phyloP scores from a whole-genome alignment of 2,329 filamentous ascomycete species.

The Ophidiomyces ophidiicola region DNA sequence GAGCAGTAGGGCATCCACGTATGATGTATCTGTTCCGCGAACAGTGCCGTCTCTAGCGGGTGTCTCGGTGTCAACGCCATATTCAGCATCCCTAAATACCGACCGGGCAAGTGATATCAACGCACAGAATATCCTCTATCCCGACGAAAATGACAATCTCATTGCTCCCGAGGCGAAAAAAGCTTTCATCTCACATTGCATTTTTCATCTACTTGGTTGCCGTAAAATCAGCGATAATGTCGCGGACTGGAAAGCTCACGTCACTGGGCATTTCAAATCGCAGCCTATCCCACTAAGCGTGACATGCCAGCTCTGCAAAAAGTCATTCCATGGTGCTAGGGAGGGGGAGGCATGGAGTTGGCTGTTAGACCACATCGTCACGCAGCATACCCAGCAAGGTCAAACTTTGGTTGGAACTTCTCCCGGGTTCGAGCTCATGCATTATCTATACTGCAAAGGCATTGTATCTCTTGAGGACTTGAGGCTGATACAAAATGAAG shows the following conservation, averaged over 20 bases:
- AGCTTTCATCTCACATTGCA: constrained; percentile 20
- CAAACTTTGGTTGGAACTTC: constrained; percentile 31
- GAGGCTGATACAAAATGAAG: constrained; percentile 29
- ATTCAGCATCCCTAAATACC: constrained; percentile 25
- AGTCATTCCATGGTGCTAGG: constrained; percentile 11
- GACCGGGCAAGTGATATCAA: constrained; percentile 18
- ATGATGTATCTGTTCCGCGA: constrained; percentile 17
- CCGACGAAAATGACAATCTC: constrained; percentile 23
- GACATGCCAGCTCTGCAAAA: constrained; percentile 34
- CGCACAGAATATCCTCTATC: constrained; percentile 20
- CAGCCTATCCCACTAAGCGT: constrained; percentile 30
- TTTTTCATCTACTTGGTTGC: constrained; percentile 37
- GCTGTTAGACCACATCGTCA: constrained; percentile 33
- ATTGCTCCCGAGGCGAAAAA: constrained; percentile 16
- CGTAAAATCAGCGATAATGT: constrained; percentile 29
- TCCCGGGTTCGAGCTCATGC: constrained; percentile 36
- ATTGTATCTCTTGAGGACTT: constrained; percentile 35
- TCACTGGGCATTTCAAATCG: constrained; percentile 35
- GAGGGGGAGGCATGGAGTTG: constrained; percentile 29
- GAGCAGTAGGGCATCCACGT: constrained; percentile 4
- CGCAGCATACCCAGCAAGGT: constrained; percentile 31
- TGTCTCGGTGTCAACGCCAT: constrained; percentile 22
- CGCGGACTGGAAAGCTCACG: constrained; percentile 33
- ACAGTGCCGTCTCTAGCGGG: constrained; percentile 25
- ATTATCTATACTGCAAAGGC: constrained; percentile 32